Base-by-base conservation (phyloP, 2,329 filamentous ascomycete genomes). In the Colletotrichum magnum region DNA sequence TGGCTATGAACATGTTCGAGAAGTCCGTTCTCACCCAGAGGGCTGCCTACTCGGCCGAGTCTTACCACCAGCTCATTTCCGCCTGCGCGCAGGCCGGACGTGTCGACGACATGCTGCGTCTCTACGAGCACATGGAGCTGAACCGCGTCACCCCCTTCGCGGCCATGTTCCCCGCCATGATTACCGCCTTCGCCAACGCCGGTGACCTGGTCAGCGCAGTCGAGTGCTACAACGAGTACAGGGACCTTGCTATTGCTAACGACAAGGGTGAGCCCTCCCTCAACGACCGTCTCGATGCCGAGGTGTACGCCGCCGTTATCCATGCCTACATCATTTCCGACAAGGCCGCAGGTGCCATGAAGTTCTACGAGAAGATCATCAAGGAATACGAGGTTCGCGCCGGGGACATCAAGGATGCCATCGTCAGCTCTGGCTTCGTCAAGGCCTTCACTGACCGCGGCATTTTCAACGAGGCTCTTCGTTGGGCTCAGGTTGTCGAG, bases 161-260 rank as follows among this genome's bases (percentile, higher is more conserved):
- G 6, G 90, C 92, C 53, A 93, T 95, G 60, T 98, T 97, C 81
- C 93, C 94, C 1, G 88, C 92, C 18, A 97, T 99, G 93, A 98
- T 99, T 78, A 91, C 93, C n/a, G 94, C 95, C 0, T 98, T 97
- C 77, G 94, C 94, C 70, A 88, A 89, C 50, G 88, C 88, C 12
- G 93, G 94, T 58, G 94, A 98, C 77, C 83, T 98, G 52, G 87
- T 91, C 75, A 97, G 93, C 74, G 96, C 95, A 21, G 93, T 98
- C 6, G 94, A 97, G 79, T 94, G 94, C 81, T 99, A 98, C 82
- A 95, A 97, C 72, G 94, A 97, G 81, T 98, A 98, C 86, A 94
- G 94, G 77, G 89, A 90, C 53, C 86, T 98, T 50, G 95, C 95
- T n/a, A 89, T 98, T 60, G 90, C 92, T 47, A 89, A 96, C 77